A percentile compares a stretch with the other conserved stretches of the same genome.
These are phyloP conservation scores for Pinus tabuliformis DNA, from an alignment of 75 land plant species.

Conservation along the genomic window DNA sequence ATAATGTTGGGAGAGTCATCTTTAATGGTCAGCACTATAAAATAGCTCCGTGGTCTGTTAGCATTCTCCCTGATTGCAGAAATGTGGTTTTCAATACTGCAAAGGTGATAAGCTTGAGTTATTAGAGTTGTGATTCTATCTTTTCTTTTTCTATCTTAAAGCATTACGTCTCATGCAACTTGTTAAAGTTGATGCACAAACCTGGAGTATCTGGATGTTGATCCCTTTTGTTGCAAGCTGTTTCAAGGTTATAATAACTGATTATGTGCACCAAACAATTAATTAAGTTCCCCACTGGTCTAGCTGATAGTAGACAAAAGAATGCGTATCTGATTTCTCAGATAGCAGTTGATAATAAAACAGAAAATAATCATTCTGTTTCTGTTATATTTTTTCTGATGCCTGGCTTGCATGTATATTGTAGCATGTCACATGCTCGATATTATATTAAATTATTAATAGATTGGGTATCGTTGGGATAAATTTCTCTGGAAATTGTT, in stretches of 20 bases:
- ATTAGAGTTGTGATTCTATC: background rate
- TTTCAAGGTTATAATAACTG: background rate
- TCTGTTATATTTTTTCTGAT: background rate
- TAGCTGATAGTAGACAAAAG: background rate
- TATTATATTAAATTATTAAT: background rate
- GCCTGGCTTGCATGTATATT: background rate
- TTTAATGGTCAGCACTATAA: constrained; percentile 35
- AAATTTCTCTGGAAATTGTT: background rate
- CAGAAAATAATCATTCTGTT: background rate
- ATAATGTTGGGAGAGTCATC: constrained; percentile 28
- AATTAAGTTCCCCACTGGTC: background rate
- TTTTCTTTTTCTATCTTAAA: background rate
- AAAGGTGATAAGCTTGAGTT: constrained; percentile 29
- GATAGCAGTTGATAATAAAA: background rate
- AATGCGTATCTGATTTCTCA: background rate
- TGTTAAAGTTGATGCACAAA: background rate
- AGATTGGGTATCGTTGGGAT: background rate
- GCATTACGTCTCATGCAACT: background rate
- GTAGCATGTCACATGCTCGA: background rate
- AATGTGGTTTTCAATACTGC: constrained; percentile 68
- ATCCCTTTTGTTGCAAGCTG: background rate
- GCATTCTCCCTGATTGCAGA: constrained; percentile 85
- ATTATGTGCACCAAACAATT: background rate
- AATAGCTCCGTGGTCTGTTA: constrained; percentile 85
- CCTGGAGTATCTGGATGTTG: background rate